Evolutionary conservation across 805 yeast species (phyloP).

Genomic region (Brettanomyces sp.): DNA sequence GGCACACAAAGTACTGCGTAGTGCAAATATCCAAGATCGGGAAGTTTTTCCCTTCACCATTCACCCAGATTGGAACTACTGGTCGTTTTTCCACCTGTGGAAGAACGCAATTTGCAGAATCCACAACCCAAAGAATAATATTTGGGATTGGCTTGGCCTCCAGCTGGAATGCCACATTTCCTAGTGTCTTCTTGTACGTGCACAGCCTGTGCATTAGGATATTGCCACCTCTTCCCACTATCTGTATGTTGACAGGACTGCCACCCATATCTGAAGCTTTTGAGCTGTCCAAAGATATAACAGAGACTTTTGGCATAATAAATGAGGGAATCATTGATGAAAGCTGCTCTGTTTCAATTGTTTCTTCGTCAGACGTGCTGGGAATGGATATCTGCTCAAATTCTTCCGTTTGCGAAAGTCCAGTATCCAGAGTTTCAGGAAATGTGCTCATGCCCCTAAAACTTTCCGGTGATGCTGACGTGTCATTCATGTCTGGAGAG

Average conservation of each 20-base stretch:
- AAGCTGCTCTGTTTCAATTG: conserved; percentile 10
- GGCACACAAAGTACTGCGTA: conserved; percentile 21
- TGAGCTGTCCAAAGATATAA: conserved; percentile 10
- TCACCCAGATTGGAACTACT: background rate
- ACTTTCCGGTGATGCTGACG: too few species aligned
- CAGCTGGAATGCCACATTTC: conserved; percentile 16
- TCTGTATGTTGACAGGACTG: conserved; percentile 14
- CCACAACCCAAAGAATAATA: conserved; percentile 20
- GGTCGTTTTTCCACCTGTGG: conserved; percentile 12
- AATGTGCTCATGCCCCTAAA: too few species aligned
- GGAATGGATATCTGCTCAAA: too few species aligned
- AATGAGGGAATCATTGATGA: conserved; percentile 26
- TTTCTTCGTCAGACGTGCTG: conserved; percentile 11
- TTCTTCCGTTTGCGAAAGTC: too few species aligned
- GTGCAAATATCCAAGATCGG: conserved; percentile 2
- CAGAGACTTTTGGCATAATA: conserved; percentile 29
- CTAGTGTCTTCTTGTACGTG: conserved; percentile 20
- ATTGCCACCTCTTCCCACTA: conserved; percentile 18
- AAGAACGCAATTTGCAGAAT: conserved; percentile 19
- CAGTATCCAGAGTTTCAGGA: too few species aligned
- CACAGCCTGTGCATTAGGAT: conserved; percentile 15
- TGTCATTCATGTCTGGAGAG: too few species aligned
- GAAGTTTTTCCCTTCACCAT: too few species aligned
- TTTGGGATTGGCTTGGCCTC: conserved; percentile 14
- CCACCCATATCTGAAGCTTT: background rate